Evolutionary conservation across 192 early-diverging fungal species (phyloP).

Genomic region (Rhizoclosmatium sp.): DNA sequence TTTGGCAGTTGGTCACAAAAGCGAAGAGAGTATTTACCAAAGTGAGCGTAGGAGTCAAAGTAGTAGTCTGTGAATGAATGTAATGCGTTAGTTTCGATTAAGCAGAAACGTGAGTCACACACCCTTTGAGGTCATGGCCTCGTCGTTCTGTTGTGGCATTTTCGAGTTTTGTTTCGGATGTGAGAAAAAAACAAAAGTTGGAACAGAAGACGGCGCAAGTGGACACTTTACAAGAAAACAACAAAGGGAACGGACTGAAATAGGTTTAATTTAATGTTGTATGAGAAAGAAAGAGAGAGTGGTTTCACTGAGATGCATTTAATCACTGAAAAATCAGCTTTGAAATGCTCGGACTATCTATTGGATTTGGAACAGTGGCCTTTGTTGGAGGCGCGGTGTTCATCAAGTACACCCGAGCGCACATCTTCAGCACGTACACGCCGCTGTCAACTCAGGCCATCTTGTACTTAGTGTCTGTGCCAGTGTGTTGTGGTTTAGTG

Average conservation of each 20-base stretch:
- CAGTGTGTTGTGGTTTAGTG: background rate
- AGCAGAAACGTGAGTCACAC: background rate
- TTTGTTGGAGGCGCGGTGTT: background rate
- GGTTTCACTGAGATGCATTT: too few species aligned
- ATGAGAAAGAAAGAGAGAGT: too few species aligned
- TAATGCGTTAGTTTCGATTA: background rate
- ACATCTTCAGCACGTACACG: background rate
- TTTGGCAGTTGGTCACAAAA: constrained; percentile 27
- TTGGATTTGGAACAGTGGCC: background rate
- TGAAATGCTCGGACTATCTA: background rate
- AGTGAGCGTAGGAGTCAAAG: constrained; percentile 99
- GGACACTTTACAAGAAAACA: too few species aligned
- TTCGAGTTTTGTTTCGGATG: background rate
- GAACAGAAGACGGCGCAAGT: background rate
- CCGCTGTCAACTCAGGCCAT: constrained; percentile 11
- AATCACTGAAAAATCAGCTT: too few species aligned
- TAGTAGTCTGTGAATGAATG: constrained; percentile 69
- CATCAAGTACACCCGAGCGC: constrained; percentile 8
- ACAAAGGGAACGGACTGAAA: too few species aligned
- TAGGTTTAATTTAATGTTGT: too few species aligned
- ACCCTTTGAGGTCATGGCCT: constrained; percentile 14
- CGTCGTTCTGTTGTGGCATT: background rate
- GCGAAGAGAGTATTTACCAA: constrained; percentile 63
- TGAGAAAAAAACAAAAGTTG: background rate
- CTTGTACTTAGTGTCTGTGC: constrained; percentile 12